Base-by-base conservation (phyloP, 306 rosid genomes). In the Prunus fruticosa region DNA sequence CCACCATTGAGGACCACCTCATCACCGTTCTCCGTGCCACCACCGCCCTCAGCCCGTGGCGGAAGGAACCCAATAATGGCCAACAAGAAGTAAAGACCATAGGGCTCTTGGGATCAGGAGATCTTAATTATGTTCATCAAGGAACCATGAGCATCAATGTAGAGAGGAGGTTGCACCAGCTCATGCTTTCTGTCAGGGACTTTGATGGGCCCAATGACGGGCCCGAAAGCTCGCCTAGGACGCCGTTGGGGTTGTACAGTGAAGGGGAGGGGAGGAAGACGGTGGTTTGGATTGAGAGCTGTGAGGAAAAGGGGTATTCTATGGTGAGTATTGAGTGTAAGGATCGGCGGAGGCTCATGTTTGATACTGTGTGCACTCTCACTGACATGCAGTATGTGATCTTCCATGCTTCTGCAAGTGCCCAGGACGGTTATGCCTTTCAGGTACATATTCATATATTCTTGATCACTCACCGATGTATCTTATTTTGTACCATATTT, bases 341-440 rank as follows among this genome's bases (percentile, higher is more conserved):
- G 79, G 97, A 92, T 61, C 77, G 95, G 69, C 84, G 86, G 6
- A 87, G 87, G 69, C 93, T 92, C 57, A 88, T 92, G 97, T 89
- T 92, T 51, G 97, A 92, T 71, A 81, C 90, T 2, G 90, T 90
- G 4, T 92, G 96, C 80, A 92, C 93, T 27, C 87, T 92, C n/a
- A 90, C 89, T 2, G 93, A 88, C 70, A 72, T 92, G 88, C 85
- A 89, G 23, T 92, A 92, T 71, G 87, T 82, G 4, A 87, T 90
- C 56, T 92, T 88, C 68, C 97, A 88, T 73, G 93, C 93, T 79
- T 84, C 88, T 75, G 71, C 85, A 3, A 84, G 34, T 46, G 70
- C 89, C 25, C 84, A 78, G 22, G 67, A 51, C 49, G 86, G 83
- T 16, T 74, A 41, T 77, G 89, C 91, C 64, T 83, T 71, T 76